These are phyloP conservation scores for Macrotyloma uniflorum DNA, from an alignment of 306 rosid genomes.

Conservation along the genomic window DNA sequence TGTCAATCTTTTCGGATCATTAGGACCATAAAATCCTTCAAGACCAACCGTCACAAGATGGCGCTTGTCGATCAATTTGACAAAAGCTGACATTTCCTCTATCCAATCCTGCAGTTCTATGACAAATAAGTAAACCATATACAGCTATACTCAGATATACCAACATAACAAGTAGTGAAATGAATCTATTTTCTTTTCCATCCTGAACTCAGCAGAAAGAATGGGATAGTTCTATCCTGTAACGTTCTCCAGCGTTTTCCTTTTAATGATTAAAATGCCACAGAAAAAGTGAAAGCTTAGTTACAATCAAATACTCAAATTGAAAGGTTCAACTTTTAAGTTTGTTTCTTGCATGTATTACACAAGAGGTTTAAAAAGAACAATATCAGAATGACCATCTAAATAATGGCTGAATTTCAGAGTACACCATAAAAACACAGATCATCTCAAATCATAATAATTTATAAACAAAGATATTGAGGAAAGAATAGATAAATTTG, in stretches of 20 bases:
- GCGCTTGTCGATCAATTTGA: constrained; percentile 86
- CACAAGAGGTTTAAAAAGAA: not conserved
- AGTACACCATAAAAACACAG: not conserved
- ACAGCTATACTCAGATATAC: constrained; percentile 10
- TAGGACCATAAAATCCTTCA: constrained; percentile 98
- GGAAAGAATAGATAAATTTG: constrained; percentile 14
- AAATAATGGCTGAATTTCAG: not conserved
- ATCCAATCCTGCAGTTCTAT: constrained; percentile 86
- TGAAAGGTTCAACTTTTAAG: not conserved
- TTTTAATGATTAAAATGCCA: not conserved
- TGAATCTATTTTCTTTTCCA: constrained; percentile 13
- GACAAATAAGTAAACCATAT: constrained; percentile 32
- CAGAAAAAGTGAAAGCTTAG: not conserved
- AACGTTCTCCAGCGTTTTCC: not conserved
- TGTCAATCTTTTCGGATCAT: constrained; percentile 63
- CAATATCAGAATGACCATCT: constrained; percentile 1
- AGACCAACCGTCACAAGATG: constrained; percentile 91
- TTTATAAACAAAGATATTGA: constrained; percentile 3
- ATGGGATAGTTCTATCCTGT: not conserved
- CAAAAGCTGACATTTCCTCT: constrained; percentile 93
- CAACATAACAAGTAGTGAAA: constrained; percentile 4
- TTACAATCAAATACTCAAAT: not conserved
- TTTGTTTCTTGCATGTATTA: not conserved
- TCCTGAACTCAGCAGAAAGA: not conserved
- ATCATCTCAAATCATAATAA: constrained; percentile 2